Base-by-base conservation (phyloP, 768 basidiomycete species). In the Neoboletus brunneissimus region DNA sequence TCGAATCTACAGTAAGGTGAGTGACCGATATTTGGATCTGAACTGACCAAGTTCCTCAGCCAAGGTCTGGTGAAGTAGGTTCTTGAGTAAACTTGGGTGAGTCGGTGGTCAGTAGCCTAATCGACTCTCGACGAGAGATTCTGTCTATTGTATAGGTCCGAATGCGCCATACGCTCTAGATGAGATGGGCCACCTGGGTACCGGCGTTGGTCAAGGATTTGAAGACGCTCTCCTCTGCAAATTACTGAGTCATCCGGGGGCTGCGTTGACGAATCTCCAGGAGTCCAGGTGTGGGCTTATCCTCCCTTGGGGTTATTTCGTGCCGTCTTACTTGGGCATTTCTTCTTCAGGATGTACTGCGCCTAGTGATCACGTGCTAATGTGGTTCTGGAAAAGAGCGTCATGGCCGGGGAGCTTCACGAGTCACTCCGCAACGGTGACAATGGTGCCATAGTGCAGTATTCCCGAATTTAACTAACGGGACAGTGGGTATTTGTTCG, bases 121-220 rank as follows among this genome's bases (percentile, higher is more conserved):
- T 40, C 18, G 27, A n/a, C 43, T 15, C 13, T 27, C 12, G 31
- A 51, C 13, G 22, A 47, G 22, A 34, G 22, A 34, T n/a, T 20
- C 13, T 10, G 4, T 37, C 13, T 22, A 6, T 27, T 11, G 15
- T 6, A 15, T 40, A 82, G 80, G 82, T 1, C 75, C 80, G 2
- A 84, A 84, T 63, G 79, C 79, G 8, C 59, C 81, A 9, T 75
- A 75, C 16, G 77, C 78, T 2, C 65, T 83, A 25, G 60, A 76
- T 42, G 73, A 68, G 3, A 68, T 84, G 23, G 81, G 79, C 1
- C 82, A 85, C 65, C 69, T 85, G 11, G 83, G 82, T 3, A 76
- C 82, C 0, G 84, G 84, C 2, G 81, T 80, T 9, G 80, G 83
- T 9, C 84, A 85, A 68, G 84, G 81, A 2, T 75, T 85, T 29